Base-by-base conservation (phyloP, 768 basidiomycete species). In the Podaxis sp. region DNA sequence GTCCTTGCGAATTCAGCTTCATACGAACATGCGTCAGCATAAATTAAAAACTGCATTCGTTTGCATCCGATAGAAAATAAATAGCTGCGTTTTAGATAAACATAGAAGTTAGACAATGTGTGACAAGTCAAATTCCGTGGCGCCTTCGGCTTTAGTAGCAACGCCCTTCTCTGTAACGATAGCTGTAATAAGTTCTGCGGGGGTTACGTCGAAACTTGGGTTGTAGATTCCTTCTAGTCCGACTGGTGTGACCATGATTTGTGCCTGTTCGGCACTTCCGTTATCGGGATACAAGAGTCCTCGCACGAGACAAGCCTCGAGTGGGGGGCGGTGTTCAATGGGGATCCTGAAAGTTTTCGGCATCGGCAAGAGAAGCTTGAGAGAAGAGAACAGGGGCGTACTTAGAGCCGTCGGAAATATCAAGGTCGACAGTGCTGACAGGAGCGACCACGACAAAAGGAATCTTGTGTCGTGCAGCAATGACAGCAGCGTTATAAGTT, bases 141-240 rank as follows among this genome's bases (percentile, higher is more conserved):
- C 77, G 24, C 88, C 87, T 6, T 82, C 82, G 63, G 76, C 76
- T 69, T 88, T 89, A 63, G 89, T 84, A 3, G 93, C 93, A 36
- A 97, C 94, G 6, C 96, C 95, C 68, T 91, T 94, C 78, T 99
- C 96, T 2, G 95, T 98, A 12, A 96, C 95, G 56, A 99, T 91
- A 33, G 92, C 93, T n/a, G 88, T 92, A 66, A 99, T 97, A 48
- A 98, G 78, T 63, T 92, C 89, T 2, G 95, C 93, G 0, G 96
- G 95, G 0, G 96, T 98, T 15, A 99, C 95, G 71, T 99, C 96
- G 75, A 98, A 99, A 66, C 92, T 93, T 1, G 96, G 95, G 74
- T 97, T 99, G 74, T 95, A 96, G 44, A 93, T 78, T 33, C 83
- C 85, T 51, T 84, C 80, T 30, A 89, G 71, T 13, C 79, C 81